Evolutionary conservation across 2,329 filamentous ascomycete genomes (phyloP).

Genomic region (Sporothrix brasiliensis): DNA sequence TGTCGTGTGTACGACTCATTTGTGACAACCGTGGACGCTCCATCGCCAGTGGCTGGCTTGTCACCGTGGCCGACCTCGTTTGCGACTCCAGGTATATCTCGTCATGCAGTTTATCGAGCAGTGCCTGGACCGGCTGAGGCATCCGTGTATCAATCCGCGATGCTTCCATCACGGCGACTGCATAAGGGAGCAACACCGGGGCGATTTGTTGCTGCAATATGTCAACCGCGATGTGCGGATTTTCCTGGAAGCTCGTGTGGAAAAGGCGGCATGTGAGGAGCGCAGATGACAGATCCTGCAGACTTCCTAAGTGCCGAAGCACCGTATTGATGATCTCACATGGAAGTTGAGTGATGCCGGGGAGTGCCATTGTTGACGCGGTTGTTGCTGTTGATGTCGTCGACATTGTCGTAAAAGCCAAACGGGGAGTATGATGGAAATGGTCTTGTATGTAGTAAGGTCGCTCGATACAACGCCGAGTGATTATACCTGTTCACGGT

Average conservation of each 20-base stretch:
- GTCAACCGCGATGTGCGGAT: not conserved
- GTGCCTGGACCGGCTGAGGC: no score
- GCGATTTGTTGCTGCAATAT: not conserved
- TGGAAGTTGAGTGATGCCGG: not conserved
- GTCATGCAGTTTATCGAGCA: no score
- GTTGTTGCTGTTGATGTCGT: no score
- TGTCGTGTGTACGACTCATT: not conserved
- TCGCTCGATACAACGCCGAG: no score
- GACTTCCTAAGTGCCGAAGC: not conserved
- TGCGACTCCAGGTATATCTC: not conserved
- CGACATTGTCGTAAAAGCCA: no score
- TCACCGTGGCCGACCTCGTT: not conserved
- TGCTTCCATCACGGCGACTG: not conserved
- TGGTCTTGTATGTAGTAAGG: no score
- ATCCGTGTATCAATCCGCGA: no score
- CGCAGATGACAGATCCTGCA: not conserved
- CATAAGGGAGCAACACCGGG: not conserved
- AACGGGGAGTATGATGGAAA: no score
- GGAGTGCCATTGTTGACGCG: not conserved
- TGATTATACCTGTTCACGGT: no score
- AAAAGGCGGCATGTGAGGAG: not conserved
- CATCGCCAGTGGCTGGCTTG: not conserved
- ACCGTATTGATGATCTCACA: not conserved
- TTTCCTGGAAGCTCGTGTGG: not conserved
- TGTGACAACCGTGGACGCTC: not conserved